phyloP scores from a whole-genome alignment of 176 grass and related monocot species.

The Eremochloa ophiuroides region DNA sequence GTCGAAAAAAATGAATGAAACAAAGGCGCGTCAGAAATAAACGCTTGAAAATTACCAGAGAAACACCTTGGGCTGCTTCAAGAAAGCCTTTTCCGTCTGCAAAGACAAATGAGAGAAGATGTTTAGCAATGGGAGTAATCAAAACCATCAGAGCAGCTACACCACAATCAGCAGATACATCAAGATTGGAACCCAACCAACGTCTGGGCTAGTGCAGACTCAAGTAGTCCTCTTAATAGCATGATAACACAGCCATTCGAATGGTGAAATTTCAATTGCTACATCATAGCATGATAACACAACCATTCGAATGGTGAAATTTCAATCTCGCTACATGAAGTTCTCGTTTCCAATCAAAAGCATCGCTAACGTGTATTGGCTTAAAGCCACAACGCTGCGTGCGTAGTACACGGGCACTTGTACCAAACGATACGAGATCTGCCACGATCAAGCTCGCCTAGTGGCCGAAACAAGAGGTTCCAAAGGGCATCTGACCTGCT shows the following conservation, averaged over 20 bases:
- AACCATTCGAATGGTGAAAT: neutral
- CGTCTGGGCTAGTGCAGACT: neutral
- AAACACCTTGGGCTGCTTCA: slow-evolving; percentile 47
- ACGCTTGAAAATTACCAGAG: slow-evolving; percentile 24
- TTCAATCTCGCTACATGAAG: neutral
- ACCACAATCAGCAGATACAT: neutral
- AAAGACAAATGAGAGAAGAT: neutral
- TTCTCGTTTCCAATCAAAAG: neutral
- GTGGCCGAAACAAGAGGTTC: neutral
- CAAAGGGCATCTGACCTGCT: slow-evolving; percentile 18
- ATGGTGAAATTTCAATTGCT: neutral
- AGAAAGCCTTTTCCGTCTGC: slow-evolving; percentile 43
- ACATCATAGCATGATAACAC: neutral
- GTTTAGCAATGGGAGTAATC: neutral
- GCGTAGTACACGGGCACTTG: neutral
- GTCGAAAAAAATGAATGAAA: neutral
- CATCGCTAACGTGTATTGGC: too few relatives aligned
- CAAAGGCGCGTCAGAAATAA: neutral
- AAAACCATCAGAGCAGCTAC: neutral
- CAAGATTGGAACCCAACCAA: neutral
- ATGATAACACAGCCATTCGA: neutral
- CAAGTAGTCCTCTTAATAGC: neutral
- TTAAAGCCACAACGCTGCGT: neutral
- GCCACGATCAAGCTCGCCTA: neutral
- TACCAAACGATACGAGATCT: neutral